Evolutionary conservation across 768 basidiomycete species (phyloP), one percentile per base, ranked within the genome.

Genomic region (Suillus plorans): DNA sequence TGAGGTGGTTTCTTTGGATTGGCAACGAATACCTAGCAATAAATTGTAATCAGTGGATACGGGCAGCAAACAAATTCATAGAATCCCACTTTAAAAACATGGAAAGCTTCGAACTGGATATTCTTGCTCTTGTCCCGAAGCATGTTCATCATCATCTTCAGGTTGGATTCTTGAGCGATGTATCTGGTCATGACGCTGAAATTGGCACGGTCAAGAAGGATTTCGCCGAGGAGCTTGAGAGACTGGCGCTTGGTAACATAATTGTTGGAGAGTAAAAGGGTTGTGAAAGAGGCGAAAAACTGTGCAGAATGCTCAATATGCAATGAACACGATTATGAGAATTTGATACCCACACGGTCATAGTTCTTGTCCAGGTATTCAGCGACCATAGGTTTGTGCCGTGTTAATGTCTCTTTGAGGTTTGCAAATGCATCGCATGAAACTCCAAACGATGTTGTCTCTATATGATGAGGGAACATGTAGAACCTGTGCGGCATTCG

Each of bases 91-190:
- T 99, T 99, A 86, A 99, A 99, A 45, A 99, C 97, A 72, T 99
- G 97, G 80, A 99, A 99, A 3, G 97, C 97, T 76, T 99, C 97
- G 64, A 99, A 99, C 77, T 99, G 97, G 55, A 99, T 99, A 77
- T 99, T 99, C 84, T 95, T 94, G 85, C 96, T 98, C 86, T 96
- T 97, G 76, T 98, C 95, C 67, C 96, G 86, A 63, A 99, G 82
- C 63, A 99, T 85, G 77, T 99, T 99, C 97, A 99, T 99, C 94
- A 99, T 97, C 90, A 97, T 94, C 89, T 99, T 98, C 68, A 99
- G 84, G 76, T 99, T 99, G 36, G 89, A 90, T 74, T 98, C 97
- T 72, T 89, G 90, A 10, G 94, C 87, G 70, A 99, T 99, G 75
- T 99, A 99, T 8, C 90, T 86, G 0, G 97, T 99, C 97, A 99